A percentile compares a stretch with the other conserved stretches of the same genome.
Evolutionary conservation across 768 basidiomycete genomes (phyloP).

Genomic region (Mycena albidolilacea): DNA sequence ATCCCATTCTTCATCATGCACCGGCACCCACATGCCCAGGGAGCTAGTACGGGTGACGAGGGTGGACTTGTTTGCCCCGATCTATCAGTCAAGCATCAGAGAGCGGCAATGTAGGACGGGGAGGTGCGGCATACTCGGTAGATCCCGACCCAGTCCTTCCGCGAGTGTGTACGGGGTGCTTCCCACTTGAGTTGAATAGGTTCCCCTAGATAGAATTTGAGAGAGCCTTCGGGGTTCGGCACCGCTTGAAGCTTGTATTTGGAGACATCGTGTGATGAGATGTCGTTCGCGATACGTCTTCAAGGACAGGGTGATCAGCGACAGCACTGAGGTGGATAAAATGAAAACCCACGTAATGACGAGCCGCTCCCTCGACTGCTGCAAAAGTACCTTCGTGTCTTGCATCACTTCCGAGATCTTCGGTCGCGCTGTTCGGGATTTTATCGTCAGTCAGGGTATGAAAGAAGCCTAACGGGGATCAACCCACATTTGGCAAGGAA

Average conservation of each 20-base stretch:
- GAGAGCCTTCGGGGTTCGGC: slow-evolving; percentile 64
- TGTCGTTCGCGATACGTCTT: slow-evolving; percentile 87
- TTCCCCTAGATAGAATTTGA: slow-evolving; percentile 91
- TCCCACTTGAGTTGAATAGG: slow-evolving; percentile 90
- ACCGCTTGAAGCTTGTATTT: slow-evolving; percentile 83
- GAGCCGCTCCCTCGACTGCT: slow-evolving; percentile 91
- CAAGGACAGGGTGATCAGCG: slow-evolving; percentile 22
- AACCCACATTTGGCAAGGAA: slow-evolving; percentile 90
- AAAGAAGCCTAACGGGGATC: not conserved
- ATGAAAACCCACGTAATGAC: slow-evolving; percentile 84
- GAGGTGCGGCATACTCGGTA: slow-evolving; percentile 70
- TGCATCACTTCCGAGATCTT: slow-evolving; percentile 91
- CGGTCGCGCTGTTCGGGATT: slow-evolving; percentile 76
- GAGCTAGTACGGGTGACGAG: slow-evolving; percentile 89
- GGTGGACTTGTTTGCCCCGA: slow-evolving; percentile 89
- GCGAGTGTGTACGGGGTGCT: slow-evolving; percentile 88
- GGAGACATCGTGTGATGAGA: slow-evolving; percentile 83
- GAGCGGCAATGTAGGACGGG: slow-evolving; percentile 16
- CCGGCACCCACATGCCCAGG: slow-evolving; percentile 93
- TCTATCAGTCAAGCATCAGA: slow-evolving; percentile 55
- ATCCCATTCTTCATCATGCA: slow-evolving; percentile 94
- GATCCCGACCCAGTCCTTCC: slow-evolving; percentile 96
- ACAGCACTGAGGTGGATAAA: slow-evolving; percentile 16
- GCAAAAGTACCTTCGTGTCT: slow-evolving; percentile 92
- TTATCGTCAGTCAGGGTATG: not conserved